Evolutionary conservation across 805 yeast species (phyloP).

Genomic region (Debaryomyces prosopidis): DNA sequence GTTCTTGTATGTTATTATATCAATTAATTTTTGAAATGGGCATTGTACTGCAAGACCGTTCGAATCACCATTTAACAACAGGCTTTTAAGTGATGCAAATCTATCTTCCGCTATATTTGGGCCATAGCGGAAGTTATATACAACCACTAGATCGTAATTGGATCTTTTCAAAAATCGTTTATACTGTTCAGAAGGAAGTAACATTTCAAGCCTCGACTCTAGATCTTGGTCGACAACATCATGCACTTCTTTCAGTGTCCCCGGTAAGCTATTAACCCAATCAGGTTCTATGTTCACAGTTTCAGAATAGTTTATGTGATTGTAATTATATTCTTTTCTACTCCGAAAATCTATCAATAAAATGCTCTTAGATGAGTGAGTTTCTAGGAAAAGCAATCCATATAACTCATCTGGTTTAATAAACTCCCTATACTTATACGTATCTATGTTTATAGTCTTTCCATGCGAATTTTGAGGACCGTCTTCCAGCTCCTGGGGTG

Average conservation of each 20-base stretch:
- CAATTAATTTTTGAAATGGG: conserved; percentile 53
- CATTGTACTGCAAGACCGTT: conserved; percentile 48
- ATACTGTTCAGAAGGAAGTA: conserved; percentile 58
- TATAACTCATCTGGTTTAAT: conserved; percentile 21
- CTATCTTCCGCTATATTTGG: conserved; percentile 23
- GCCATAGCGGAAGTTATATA: conserved; percentile 56
- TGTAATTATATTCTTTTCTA: conserved; percentile 54
- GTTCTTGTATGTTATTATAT: conserved; percentile 29
- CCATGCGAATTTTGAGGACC: background rate
- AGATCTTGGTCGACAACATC: conserved; percentile 61
- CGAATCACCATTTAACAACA: conserved; percentile 34
- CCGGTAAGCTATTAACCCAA: conserved; percentile 15
- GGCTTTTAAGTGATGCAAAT: conserved; percentile 35
- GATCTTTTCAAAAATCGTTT: conserved; percentile 52
- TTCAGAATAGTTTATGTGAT: conserved; percentile 62
- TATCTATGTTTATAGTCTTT: background rate
- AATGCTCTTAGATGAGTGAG: conserved; percentile 18
- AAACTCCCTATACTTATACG: conserved; percentile 14
- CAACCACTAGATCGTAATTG: conserved; percentile 60
- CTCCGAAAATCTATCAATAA: conserved; percentile 76
- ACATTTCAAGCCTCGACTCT: conserved; percentile 57
- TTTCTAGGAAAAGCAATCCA: conserved; percentile 6
- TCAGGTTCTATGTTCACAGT: conserved; percentile 76
- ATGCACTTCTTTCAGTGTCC: conserved; percentile 26
- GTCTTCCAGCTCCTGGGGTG: background rate